Evolutionary conservation across 345 rosid species (phyloP).

Genomic region (Gossypium turneri): DNA sequence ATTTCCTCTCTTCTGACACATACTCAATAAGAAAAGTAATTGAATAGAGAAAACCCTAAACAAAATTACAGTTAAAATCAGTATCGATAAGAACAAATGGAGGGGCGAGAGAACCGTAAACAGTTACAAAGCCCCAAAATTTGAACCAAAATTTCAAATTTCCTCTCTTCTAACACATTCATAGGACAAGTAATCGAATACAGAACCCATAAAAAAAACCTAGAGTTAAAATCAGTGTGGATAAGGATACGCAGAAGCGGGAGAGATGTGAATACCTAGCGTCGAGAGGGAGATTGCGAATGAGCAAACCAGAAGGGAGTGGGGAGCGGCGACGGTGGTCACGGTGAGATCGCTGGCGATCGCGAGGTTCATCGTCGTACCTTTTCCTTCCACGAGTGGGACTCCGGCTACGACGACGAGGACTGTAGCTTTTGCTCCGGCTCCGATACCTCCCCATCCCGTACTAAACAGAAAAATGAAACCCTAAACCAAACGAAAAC

Average conservation of each 20-base stretch:
- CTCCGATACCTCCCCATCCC: constrained; percentile 65
- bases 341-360: constrained; percentile 49
- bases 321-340: constrained; percentile 73
- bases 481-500: not conserved
- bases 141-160: too few species aligned
- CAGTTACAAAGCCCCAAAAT: too few species aligned
- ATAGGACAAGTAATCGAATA: too few species aligned
- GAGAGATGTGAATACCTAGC: constrained; percentile 47
- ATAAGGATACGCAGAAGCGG: not conserved
- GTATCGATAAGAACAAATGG: not conserved
- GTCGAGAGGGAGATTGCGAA: constrained; percentile 91
- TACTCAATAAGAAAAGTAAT: not conserved
- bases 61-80: not conserved
- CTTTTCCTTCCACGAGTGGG: constrained; percentile 55
- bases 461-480: not conserved
- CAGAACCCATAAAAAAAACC: too few species aligned
- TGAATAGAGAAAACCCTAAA: not conserved
- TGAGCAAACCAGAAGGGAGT: constrained; percentile 83
- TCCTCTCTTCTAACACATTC: too few species aligned
- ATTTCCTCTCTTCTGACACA: not conserved
- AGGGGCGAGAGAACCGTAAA: not conserved
- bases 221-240: too few species aligned
- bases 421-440: constrained; percentile 78
- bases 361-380: constrained; percentile 45
- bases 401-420: constrained; percentile 63